Evolutionary conservation across 345 rosid genomes (phyloP).

Genomic region (Pelargonium nanum): DNA sequence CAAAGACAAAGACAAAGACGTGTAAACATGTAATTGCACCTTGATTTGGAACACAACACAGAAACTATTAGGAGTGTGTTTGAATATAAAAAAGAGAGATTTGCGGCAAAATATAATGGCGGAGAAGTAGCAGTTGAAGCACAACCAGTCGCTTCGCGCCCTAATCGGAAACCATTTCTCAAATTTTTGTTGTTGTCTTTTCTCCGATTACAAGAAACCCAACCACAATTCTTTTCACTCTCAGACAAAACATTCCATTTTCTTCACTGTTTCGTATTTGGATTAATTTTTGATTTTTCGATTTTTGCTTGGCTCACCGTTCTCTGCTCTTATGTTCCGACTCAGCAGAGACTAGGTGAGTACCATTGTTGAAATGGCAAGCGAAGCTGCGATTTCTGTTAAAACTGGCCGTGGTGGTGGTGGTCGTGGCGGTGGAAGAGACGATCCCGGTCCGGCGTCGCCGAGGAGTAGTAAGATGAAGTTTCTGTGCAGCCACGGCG

Average conservation of each 20-base stretch:
- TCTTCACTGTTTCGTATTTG: neutral
- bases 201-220: neutral
- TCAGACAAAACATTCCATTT: neutral
- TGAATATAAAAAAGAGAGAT: neutral
- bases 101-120: neutral
- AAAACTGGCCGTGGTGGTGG: no score
- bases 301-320: neutral
- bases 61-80: neutral
- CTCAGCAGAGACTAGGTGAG: no score
- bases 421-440: no score
- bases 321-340: neutral
- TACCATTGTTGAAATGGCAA: no score
- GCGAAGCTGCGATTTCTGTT: no score
- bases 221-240: neutral
- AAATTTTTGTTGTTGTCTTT: neutral
- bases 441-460: no score
- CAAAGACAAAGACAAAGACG: no score
- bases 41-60: no score
- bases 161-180: neutral
- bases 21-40: no score
- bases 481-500: slow-evolving; percentile 81
- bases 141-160: neutral
- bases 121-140: neutral
- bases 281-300: neutral
- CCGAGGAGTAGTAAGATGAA: slow-evolving; percentile 43